phyloP scores from a whole-genome alignment of 2,329 filamentous ascomycete genomes.

The Beauveria sp. region DNA sequence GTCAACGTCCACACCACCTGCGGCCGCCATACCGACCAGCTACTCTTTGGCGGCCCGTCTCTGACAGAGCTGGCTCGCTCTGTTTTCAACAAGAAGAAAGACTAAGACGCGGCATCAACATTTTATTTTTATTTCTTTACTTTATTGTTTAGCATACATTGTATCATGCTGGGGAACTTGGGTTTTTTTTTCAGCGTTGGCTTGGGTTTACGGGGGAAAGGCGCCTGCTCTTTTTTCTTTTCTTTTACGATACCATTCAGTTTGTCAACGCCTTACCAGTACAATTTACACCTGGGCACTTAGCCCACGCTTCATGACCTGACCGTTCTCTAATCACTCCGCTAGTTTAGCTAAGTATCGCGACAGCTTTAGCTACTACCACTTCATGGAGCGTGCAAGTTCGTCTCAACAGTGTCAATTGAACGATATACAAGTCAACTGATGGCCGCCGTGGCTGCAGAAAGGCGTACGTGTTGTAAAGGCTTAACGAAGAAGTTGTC shows the following conservation, averaged over 20 bases:
- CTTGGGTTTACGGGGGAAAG: neutral
- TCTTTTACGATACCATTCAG: conserved; percentile 2
- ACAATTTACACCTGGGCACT: neutral
- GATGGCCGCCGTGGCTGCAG: too few relatives aligned
- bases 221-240: neutral
- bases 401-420: too few relatives aligned
- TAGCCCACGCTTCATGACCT: neutral
- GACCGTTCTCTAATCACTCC: neutral
- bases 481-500: too few relatives aligned
- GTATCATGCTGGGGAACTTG: neutral
- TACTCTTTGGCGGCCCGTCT: conserved; percentile 42
- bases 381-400: too few relatives aligned
- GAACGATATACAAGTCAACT: too few relatives aligned
- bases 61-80: conserved; percentile 35
- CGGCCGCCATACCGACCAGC: conserved; percentile 47
- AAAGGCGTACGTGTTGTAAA: too few relatives aligned
- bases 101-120: neutral
- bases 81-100: conserved; percentile 27
- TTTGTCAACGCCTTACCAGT: neutral
- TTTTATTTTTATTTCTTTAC: neutral
- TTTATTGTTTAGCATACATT: neutral
- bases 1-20: conserved; percentile 48
- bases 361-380: too few relatives aligned
- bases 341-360: too few relatives aligned
- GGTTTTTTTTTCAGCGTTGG: neutral